Conservation (phyloP, 2,329 filamentous ascomycete species). For the Trichophyton simii region DNA sequence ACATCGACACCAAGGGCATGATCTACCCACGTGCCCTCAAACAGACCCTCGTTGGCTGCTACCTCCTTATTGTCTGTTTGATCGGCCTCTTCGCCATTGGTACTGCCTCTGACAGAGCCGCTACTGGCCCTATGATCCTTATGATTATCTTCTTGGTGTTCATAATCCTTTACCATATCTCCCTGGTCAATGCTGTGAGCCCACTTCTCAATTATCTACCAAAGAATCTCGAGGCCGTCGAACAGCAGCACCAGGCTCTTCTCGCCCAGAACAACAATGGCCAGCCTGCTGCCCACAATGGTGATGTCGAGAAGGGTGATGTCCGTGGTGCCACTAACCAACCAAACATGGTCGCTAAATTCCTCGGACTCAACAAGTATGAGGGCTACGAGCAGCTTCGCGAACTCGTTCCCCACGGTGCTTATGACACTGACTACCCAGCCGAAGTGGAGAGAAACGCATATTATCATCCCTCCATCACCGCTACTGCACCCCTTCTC, state of each 20-base stretch:
- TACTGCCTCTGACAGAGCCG: constrained; percentile 47
- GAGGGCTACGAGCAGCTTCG: constrained; percentile 60
- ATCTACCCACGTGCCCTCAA: constrained; percentile 79
- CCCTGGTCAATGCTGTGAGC: constrained; percentile 57
- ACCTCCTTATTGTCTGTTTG: constrained; percentile 69
- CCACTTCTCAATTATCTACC: constrained; percentile 71
- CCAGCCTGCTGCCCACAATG: constrained; percentile 12
- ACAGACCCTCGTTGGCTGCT: constrained; percentile 72
- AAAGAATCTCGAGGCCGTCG: constrained; percentile 52
- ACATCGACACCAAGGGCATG: constrained; percentile 76
- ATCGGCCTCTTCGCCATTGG: constrained; percentile 72
- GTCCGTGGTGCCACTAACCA: constrained; percentile 15
- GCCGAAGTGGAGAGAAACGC: constrained; percentile 52
- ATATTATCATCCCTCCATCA: constrained; percentile 61
- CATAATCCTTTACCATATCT: constrained; percentile 61
- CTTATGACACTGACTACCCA: constrained; percentile 47
- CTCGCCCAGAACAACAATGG: constrained; percentile 13
- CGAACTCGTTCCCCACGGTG: constrained; percentile 50
- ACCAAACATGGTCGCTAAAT: constrained; percentile 35
- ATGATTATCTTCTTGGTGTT: constrained; percentile 68
- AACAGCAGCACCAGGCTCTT: constrained; percentile 29
- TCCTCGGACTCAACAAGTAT: constrained; percentile 66
- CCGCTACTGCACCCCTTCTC: constrained; percentile 51
- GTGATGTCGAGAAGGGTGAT: constrained; percentile 20
- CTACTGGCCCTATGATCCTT: constrained; percentile 57